Evolutionary conservation across 805 yeast species (phyloP).

Genomic region (Wickerhamomyces kurtzmanii): DNA sequence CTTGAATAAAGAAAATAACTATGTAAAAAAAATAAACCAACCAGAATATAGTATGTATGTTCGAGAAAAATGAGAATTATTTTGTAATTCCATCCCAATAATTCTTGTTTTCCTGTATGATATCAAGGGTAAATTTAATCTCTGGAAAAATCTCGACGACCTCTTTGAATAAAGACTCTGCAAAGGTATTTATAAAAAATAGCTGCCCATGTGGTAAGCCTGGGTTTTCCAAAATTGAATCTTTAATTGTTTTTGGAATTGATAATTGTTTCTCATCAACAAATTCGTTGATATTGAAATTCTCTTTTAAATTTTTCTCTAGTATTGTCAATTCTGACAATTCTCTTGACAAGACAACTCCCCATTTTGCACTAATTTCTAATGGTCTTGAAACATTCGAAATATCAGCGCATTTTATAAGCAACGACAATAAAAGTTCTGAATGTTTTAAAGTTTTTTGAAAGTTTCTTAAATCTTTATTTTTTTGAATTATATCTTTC

Average conservation of each 20-base stretch:
- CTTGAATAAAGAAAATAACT: too few relatives aligned
- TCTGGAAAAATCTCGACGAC: constrained; percentile 54
- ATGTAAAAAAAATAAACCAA: too few relatives aligned
- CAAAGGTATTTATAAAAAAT: constrained; percentile 77
- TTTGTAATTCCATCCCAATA: too few relatives aligned
- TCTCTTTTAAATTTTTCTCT: constrained; percentile 24
- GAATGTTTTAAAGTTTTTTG: constrained; percentile 14
- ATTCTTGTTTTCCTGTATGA: constrained; percentile 39
- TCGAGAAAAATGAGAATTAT: too few relatives aligned
- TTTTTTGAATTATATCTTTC: constrained; percentile 10
- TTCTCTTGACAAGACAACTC: constrained; percentile 66
- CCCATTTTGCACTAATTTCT: constrained; percentile 77
- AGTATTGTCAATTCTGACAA: constrained; percentile 56
- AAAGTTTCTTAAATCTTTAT: constrained; percentile 4
- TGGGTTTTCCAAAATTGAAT: constrained; percentile 37
- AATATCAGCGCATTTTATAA: constrained; percentile 92
- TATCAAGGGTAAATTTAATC: constrained; percentile 43
- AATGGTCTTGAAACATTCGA: constrained; percentile 85
- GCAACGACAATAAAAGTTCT: constrained; percentile 47
- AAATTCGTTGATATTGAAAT: constrained; percentile 13
- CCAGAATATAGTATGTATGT: too few relatives aligned
- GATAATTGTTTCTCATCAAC: constrained; percentile 10
- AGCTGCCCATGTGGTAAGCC: constrained; percentile 61
- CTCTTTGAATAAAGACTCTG: constrained; percentile 62
- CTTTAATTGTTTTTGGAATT: constrained; percentile 28